Evolutionary conservation across 176 grass and related monocot species (phyloP).

Genomic region (Leersia perrieri): DNA sequence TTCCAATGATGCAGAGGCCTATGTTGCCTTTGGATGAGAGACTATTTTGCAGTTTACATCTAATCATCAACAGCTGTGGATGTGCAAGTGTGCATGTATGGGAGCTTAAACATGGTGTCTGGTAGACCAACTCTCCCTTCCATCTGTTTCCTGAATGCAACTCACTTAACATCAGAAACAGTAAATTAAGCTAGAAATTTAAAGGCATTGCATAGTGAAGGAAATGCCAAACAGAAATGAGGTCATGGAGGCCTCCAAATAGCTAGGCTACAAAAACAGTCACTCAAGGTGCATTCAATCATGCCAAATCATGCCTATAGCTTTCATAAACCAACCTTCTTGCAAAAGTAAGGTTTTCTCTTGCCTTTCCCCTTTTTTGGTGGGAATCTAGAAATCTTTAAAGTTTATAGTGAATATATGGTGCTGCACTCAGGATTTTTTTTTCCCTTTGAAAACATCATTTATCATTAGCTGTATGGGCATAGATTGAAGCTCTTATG

Average conservation of each 20-base stretch:
- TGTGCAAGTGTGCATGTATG: neutral
- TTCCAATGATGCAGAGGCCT: neutral
- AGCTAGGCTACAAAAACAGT: neutral
- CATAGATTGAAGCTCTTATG: neutral
- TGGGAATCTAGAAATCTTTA: neutral
- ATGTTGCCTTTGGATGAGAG: neutral
- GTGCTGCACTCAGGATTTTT: neutral
- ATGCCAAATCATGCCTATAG: slow-evolving; percentile 3
- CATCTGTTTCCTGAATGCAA: neutral
- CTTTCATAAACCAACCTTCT: slow-evolving; percentile 1
- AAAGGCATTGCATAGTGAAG: neutral
- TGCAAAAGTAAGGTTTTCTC: neutral
- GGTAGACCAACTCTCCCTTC: neutral
- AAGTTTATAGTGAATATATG: neutral
- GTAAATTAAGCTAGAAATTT: neutral
- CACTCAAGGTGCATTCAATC: neutral
- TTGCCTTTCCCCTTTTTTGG: neutral
- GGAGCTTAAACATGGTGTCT: neutral
- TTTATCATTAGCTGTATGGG: neutral
- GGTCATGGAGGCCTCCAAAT: neutral
- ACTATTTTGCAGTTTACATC: neutral
- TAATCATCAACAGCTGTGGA: neutral
- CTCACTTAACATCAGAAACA: neutral
- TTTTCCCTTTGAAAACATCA: neutral
- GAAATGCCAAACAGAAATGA: neutral